Evolutionary conservation across 108 stramenopile genomes (phyloP), one percentile per base, ranked within the genome.

Genomic region (Stephanodiscus triporus): DNA sequence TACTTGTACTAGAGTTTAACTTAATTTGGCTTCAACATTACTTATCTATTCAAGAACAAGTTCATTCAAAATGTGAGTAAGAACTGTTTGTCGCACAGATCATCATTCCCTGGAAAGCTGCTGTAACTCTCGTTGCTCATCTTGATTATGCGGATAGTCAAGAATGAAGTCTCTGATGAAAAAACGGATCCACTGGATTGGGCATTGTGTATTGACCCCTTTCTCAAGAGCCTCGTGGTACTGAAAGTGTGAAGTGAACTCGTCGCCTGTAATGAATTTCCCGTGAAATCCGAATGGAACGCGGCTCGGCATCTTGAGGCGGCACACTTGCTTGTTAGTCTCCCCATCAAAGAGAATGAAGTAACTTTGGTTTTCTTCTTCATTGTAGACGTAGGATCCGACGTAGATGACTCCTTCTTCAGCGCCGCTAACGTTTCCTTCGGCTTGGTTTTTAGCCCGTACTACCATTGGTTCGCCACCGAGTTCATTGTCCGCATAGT

Each of bases 211-310:
- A 40, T 64, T 8, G 63, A n/a, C 7, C 63, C 13, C 17, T 26
- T 64, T 64, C 17, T 57, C 56, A 32, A 57, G 26, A 6, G 36
- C 38, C 20, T 66, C 66, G 49, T 80, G 79, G 53, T 80, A 68
- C 36, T 55, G 16, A 45, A 73, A 80, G 26, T 80, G 79, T 6
- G 51, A 69, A 24, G 73, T 68, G 16, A 80, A 63, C 36, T 80
- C 79, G 40, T 66, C 58, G 6, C 68, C 67, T 0, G 66, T 20
- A 37, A 80, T 69, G 45, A 73, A 80, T 27, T 68, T 66, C 11
- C 72, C 72, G 62, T 80, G 79, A 65, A 80, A 67, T 29, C 79
- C 79, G 19, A 60, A 73, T 2, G 79, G 79, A 19, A 80, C 73
- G 17, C 79, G 56, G 14, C 65, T 54, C 20, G 79, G 79, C 79